Conservation (phyloP, 2,329 filamentous ascomycete genomes). For the Leptoxyphium fumago region DNA sequence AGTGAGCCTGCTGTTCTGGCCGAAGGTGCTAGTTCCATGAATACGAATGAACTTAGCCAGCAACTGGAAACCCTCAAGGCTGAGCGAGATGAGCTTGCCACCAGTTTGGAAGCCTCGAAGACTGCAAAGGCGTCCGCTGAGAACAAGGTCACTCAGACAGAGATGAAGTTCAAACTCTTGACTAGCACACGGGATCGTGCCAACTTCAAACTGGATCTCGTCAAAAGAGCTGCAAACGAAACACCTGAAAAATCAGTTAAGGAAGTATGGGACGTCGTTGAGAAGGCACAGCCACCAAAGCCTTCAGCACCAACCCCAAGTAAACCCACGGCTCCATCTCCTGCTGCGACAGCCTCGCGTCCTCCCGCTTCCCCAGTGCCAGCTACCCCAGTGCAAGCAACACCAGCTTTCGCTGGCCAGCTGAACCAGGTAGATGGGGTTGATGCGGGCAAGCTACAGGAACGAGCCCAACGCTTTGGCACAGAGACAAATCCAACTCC, state of each 20-base stretch:
- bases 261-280: conserved; percentile 77
- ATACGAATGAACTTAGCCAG: conserved; percentile 2
- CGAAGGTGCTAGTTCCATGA: not conserved
- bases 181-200: conserved; percentile 37
- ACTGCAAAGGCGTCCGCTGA: conserved; percentile 20
- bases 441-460: conserved; percentile 10
- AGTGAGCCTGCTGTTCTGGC: not conserved
- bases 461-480: conserved; percentile 15
- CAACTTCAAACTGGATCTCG: conserved; percentile 59
- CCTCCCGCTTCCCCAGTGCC: not conserved
- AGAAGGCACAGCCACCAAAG: conserved; percentile 30
- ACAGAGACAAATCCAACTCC: not conserved
- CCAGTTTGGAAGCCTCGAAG: conserved; percentile 13
- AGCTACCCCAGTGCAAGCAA: not conserved
- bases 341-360: not conserved
- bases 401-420: not conserved
- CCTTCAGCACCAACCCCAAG: conserved; percentile 7
- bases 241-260: conserved; percentile 71
- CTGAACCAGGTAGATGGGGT: conserved; percentile 2
- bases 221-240: conserved; percentile 68
- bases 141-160: conserved; percentile 25
- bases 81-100: conserved; percentile 11
- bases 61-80: conserved; percentile 6
- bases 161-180: conserved; percentile 17
- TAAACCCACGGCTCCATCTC: conserved; percentile 5